phyloP scores from a whole-genome alignment of 352 stramenopile genomes.

The Phytophthora litchii region DNA sequence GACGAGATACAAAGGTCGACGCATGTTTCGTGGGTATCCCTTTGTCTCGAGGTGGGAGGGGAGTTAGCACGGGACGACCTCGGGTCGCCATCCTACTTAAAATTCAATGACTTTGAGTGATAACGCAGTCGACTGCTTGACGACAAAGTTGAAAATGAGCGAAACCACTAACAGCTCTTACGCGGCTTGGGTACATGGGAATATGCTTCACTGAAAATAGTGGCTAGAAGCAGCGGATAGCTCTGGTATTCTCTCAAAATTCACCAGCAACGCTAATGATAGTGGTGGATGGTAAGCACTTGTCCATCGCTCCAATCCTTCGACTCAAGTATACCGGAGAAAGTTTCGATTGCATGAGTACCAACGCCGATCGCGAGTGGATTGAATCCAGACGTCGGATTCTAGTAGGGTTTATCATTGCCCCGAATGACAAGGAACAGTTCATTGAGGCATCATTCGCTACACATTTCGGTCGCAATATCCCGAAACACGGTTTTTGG shows the following conservation, averaged over 20 bases:
- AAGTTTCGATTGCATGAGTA: constrained; percentile 15
- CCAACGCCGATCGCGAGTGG: constrained; percentile 26
- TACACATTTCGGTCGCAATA: constrained; percentile 44
- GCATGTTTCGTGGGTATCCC: constrained; percentile 2
- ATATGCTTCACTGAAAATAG: constrained; percentile 29
- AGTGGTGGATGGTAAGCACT: constrained; percentile 12
- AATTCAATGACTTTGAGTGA: constrained; percentile 7
- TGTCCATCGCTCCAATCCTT: no score
- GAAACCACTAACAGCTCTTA: constrained; percentile 13
- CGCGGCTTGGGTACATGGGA: constrained; percentile 17
- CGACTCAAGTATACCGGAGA: no score
- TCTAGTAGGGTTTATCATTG: constrained; percentile 49
- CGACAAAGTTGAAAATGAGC: constrained; percentile 24
- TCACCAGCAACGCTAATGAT: constrained; percentile 24
- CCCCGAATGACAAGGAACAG: constrained; percentile 43
- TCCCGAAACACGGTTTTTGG: constrained; percentile 56
- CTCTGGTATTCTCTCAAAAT: constrained; percentile 6
- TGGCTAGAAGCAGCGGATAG: neutral
- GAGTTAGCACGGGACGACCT: constrained; percentile 21
- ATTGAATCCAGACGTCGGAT: constrained; percentile 43
- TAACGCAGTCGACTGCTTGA: constrained; percentile 4
- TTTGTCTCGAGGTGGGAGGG: constrained; percentile 26
- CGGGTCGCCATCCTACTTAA: constrained; percentile 13
- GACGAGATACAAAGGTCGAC: constrained; percentile 6
- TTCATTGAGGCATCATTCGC: constrained; percentile 62